A percentile compares a stretch with the other conserved stretches of the same genome.
Conservation (phyloP, 1,284 basidiomycete species). For the Nidula niveotomentosa region DNA sequence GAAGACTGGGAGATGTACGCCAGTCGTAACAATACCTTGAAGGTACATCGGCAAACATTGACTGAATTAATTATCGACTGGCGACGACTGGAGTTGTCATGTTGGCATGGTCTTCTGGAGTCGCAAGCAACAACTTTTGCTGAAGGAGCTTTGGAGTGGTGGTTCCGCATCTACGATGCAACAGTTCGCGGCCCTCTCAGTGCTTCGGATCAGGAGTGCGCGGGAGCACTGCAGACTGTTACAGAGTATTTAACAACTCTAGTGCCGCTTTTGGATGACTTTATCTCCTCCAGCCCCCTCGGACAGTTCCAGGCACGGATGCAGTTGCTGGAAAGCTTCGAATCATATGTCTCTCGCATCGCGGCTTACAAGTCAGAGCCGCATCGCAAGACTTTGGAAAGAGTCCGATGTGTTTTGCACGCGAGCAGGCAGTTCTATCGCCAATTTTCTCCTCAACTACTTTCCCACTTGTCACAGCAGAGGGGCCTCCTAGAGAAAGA, state of each 20-base stretch:
- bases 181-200: constrained; percentile 66
- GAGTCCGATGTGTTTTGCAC: constrained; percentile 62
- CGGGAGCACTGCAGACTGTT: constrained; percentile 29
- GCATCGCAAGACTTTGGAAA: constrained; percentile 34
- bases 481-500: constrained; percentile 77
- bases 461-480: constrained; percentile 55
- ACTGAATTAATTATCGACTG: constrained; percentile 84
- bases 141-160: constrained; percentile 77
- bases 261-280: constrained; percentile 82
- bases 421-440: constrained; percentile 69
- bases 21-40: constrained; percentile 84
- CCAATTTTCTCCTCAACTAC: constrained; percentile 59
- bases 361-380: constrained; percentile 19
- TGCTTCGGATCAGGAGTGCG: constrained; percentile 36
- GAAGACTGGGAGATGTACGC: constrained; percentile 99
- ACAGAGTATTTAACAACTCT: constrained; percentile 65
- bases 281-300: constrained; percentile 75
- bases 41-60: constrained; percentile 64
- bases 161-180: constrained; percentile 90
- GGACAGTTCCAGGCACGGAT: constrained; percentile 84
- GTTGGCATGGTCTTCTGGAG: constrained; percentile 85
- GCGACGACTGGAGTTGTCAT: constrained; percentile 87
- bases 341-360: constrained; percentile 41
- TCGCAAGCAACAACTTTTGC: constrained; percentile 66
- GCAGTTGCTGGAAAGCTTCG: constrained; percentile 72